Evolutionary conservation across 345 rosid genomes (phyloP), one percentile per base, ranked within the genome.

Genomic region (Laguncularia racemosa): DNA sequence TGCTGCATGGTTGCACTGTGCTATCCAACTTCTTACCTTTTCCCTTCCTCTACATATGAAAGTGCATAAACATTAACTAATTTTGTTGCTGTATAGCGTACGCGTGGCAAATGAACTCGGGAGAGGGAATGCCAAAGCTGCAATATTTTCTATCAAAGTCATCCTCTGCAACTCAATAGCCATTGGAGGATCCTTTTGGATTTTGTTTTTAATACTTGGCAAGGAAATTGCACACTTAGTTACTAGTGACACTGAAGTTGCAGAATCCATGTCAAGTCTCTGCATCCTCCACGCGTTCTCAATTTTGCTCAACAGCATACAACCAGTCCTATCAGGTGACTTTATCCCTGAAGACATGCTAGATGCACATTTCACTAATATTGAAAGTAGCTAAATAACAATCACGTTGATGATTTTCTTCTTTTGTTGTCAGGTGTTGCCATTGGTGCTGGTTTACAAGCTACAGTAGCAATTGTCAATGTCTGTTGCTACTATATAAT

Each of bases 61-160:
- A 14, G 50, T 14, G 16, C 6, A 23, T 13, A 16, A 17, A n/a
- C 19, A 16, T 16, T 19, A 50, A 4, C 21, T 19, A 52, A 20
- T 26, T 4, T 52, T 52, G 13, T 20, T 19, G 19, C 10, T 45
- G 49, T 15, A 19, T 62, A 80, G 91, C 16, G 89, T 88, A 1
- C 72, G 82, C n/a, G 83, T 83, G 6, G 73, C 88, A 4, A 88
- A 88, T 61, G 92, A 88, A 62, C 55, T 88, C 15, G 91, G 96
- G 18, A 62, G 68, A 55, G 88, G 89, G 56, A 67, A 82, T 56
- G 81, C 78, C 0, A 55, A 69, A 2, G 82, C 85, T 0, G 74
- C 78, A n/a, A 78, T 57, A 38, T 77, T 84, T 67, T 61, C 96
- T 0, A 78, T 81, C 20, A 79, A 81, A 69, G 79, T 78, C 16